Evolutionary conservation across 2,329 filamentous ascomycete species (phyloP).

Genomic region (Pestalotiopsis sp.): DNA sequence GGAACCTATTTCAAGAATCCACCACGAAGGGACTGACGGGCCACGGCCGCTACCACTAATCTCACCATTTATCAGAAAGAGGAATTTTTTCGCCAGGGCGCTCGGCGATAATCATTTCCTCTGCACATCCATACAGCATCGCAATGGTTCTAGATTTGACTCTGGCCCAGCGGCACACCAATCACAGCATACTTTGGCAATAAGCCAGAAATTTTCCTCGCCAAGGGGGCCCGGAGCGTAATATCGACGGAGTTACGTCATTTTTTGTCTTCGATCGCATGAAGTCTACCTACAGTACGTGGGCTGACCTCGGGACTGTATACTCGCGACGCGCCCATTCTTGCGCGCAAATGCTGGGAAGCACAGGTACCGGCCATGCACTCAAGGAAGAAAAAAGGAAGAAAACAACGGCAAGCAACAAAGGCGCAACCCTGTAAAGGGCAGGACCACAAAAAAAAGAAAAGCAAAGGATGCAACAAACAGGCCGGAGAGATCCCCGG

Average conservation of each 20-base stretch:
- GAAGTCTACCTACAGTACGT: constrained; percentile 11
- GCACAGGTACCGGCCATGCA: not conserved
- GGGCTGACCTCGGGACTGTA: not conserved
- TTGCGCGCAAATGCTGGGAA: not conserved
- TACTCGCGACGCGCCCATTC: not conserved
- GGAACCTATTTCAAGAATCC: not conserved
- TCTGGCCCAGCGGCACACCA: constrained; percentile 5
- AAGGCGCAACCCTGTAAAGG: not conserved
- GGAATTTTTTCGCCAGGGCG: not conserved
- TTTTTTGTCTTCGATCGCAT: constrained; percentile 10
- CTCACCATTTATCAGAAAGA: not conserved
- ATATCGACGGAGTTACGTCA: constrained; percentile 19
- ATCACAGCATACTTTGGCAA: constrained; percentile 8
- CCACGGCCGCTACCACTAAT: not conserved
- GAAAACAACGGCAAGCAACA: not conserved
- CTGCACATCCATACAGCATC: not conserved
- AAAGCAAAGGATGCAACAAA: not conserved
- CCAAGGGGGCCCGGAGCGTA: constrained; percentile 13
- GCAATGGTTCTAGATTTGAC: constrained; percentile 6
- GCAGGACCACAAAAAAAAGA: not conserved
- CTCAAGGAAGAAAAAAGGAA: not conserved
- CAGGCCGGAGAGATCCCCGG: not conserved
- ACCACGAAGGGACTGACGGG: not conserved
- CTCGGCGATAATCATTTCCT: not conserved
- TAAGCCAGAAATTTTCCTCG: constrained; percentile 16